Evolutionary conservation across 768 basidiomycete species (phyloP), one percentile per base, ranked within the genome.

Genomic region (Trametopsis cervina): DNA sequence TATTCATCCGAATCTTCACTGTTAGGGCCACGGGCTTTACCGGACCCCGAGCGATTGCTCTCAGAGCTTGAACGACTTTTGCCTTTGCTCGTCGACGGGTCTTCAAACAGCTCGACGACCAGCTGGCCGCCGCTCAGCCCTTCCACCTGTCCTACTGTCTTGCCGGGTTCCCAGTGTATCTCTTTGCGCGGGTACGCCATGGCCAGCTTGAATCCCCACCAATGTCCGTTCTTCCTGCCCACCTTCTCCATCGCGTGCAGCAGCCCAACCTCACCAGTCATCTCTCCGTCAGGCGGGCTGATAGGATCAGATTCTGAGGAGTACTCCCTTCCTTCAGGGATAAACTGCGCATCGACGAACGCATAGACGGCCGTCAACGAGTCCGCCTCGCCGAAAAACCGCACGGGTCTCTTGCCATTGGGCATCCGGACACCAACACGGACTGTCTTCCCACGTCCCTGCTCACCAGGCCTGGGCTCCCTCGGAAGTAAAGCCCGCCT

Each of bases 181-280:
- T 80, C 79, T 37, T 66, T 67, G 44, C 85, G 69, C 3, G 91
- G 91, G 57, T 88, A 93, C 9, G 86, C 74, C 2, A 75, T 73
- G 29, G 69, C 69, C 23, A 94, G 67, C 51, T 69, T 73, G 70
- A 94, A 93, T 6, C 78, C 80, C 81, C 85, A 91, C 74, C 82
- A 89, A 7, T 70, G 65, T 9, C 66, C 48, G 15, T 49, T 39
- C 53, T 49, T 48, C 51, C 50, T 46, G 24, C 53, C 60, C 11
- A 54, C 49, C 18, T 43, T 22, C 42, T 45, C n/a, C 50, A 67
- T 58, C 44, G 60, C 59, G 46, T 75, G 72, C 12, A 70, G 60
- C n/a, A 61, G 54, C 15, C 62, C 67, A 18, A 62, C 53, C 40
- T 70, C 64, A 22, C 67, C 65, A 5, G 54, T 51, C 11, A 47